Base-by-base conservation (phyloP, 2,329 filamentous ascomycete genomes). In the Fusarium setosum region DNA sequence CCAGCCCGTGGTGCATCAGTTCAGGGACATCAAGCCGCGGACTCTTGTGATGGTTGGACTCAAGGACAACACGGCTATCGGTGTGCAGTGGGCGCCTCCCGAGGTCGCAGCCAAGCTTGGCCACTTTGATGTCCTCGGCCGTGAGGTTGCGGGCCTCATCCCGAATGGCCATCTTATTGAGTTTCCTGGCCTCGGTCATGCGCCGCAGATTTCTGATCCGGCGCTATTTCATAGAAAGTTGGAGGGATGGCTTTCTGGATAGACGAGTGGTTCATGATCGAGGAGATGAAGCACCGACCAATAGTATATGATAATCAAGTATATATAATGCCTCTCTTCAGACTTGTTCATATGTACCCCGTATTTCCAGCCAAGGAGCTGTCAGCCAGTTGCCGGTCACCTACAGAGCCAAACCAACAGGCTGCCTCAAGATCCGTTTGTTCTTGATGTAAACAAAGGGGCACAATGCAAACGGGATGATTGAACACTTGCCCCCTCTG, bases 31-130 rank as follows among this genome's bases (percentile, higher is more conserved):
- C 12, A 78, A 78, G 65, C 72, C 80, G 11, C 77, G 75, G 44
- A 85, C 83, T 2, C 73, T 86, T 20, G 70, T 88, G 52, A 70
- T 87, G 48, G 77, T 86, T 47, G 84, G 84, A 2, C 80, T 80
- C 29, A 80, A 82, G 69, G 85, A 87, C 60, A 84, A 76, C 34
- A 87, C 85, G 4, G 85, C 84, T 15, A 83, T 87, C 47, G 85
- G 85, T 0, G 83, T 83, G 68, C 78, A 80, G 49, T 87, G 84
- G 84, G 77, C 80, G 11, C 76, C 81, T 0, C 75, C 78, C 0
- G 78, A 77, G 3, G 79, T 85, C 13, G 77, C 81, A 40, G 77
- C 74, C 6, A 75, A 73, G 64, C 67, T 87, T 13, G 85, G 84
- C 0, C 79, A 82, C 63, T 87, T 85, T 60, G 75, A 81, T 47